Base-by-base conservation (phyloP, 2,329 filamentous ascomycete genomes). In the Coccinonectria pachysandricola region DNA sequence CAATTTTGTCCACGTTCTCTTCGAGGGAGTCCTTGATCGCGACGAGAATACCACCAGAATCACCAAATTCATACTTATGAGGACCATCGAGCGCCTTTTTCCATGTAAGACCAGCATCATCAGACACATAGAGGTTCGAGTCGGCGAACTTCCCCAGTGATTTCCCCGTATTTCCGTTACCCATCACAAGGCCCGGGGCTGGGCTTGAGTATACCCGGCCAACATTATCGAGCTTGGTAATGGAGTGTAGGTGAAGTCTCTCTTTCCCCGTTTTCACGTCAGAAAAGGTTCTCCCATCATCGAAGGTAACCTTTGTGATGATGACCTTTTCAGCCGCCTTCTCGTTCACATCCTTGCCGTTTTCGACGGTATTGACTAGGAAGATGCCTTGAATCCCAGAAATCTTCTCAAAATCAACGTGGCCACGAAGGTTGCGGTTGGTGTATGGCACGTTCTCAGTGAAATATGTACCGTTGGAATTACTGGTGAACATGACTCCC, bases 381-480 rank as follows among this genome's bases (percentile, higher is more conserved):
- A 93, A 83, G 30, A 98, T 81, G 18, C 91, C 91, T 51, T 96
- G 87, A 18, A 98, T 88, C 29, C 80, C 79, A 20, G 79, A 70
- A 27, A 98, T 76, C 57, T 94, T 93, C 52, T 98, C 91, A 45
- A 96, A 98, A 53, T 98, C 91, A 26, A 98, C 87, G 31, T 76
- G 71, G 3, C 85, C 86, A 15, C 60, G 57, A 7, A 52, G 43
- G 45, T 88, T 81, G 44, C 87, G 80, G 53, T 98, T 96, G 17
- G 88, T 95, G 52, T 95, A 80, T 32, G 92, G 82, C 30, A 88
- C 71, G 45, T 94, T 96, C 46, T 80, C 77, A 3, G 82, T 91
- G 52, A 96, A 98, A 54, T 88, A 95, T 3, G 86, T 95, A 34
- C 91, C 91, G 50, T 96, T 92, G 16, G 87, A 96, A 52, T 98